Conservation (phyloP, 768 basidiomycete genomes). For the Imleria badia region DNA sequence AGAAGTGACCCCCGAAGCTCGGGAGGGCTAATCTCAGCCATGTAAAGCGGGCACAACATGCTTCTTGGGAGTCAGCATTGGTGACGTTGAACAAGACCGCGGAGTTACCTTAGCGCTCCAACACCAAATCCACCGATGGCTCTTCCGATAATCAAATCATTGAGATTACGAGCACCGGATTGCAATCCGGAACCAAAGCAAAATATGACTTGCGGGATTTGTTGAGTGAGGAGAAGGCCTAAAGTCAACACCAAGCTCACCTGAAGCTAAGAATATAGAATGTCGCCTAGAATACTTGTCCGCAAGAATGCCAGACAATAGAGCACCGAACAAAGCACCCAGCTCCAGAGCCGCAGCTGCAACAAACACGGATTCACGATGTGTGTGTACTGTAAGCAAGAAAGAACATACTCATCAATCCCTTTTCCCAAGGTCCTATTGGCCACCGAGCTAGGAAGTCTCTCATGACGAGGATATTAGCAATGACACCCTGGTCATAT, state of each 20-base stretch:
- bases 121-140: conserved; percentile 79
- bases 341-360: conserved; percentile 77
- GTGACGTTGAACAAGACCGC: conserved; percentile 6
- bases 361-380: neutral
- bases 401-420: conserved; percentile 64
- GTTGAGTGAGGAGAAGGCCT: neutral
- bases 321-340: conserved; percentile 74
- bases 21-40: conserved; percentile 82
- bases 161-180: conserved; percentile 53
- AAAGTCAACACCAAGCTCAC: conserved; percentile 38
- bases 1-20: conserved; percentile 78
- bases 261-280: conserved; percentile 66
- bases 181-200: conserved; percentile 73
- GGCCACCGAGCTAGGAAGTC: conserved; percentile 72
- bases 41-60: conserved; percentile 79
- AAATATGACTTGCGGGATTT: conserved; percentile 53
- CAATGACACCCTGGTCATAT: conserved; percentile 85
- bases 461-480: conserved; percentile 81
- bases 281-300: conserved; percentile 66
- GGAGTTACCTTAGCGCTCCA: conserved; percentile 62
- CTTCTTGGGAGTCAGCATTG: conserved; percentile 35
- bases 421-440: conserved; percentile 69
- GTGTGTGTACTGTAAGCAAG: neutral
- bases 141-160: conserved; percentile 64
- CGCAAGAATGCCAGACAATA: conserved; percentile 64